Percentiles rank a stretch among this genome's conserved stretches.
Evolutionary conservation across 1,139 yeast genomes (phyloP).

Genomic region (Lipomyces yarrowii): DNA sequence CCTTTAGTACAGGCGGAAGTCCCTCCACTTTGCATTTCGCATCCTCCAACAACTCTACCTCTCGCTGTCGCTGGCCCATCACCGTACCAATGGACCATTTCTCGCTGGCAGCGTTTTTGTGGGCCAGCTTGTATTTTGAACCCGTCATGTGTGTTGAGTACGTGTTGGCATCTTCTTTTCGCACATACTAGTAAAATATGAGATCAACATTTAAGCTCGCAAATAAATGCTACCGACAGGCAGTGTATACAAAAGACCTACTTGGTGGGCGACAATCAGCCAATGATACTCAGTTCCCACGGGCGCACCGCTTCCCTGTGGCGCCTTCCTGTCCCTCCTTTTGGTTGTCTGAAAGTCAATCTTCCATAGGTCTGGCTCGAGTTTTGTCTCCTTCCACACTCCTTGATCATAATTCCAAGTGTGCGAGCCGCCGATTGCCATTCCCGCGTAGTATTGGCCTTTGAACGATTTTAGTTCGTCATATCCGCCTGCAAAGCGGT

Average conservation of each 20-base stretch:
- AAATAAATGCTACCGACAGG: not conserved
- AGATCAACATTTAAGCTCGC: not conserved
- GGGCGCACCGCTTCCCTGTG: not conserved
- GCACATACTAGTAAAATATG: not conserved
- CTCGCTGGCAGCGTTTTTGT: slow-evolving; percentile 4
- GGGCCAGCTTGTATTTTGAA: slow-evolving; percentile 2
- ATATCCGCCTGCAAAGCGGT: not conserved
- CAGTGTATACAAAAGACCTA: not conserved
- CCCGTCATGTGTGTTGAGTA: slow-evolving; percentile 2
- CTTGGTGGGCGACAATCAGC: slow-evolving; percentile 1
- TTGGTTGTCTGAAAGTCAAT: slow-evolving; percentile 2
- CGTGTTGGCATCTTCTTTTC: slow-evolving; percentile 4
- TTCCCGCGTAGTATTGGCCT: slow-evolving; percentile 3
- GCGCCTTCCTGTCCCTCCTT: not conserved
- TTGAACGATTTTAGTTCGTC: not conserved
- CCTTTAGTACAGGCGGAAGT: not conserved
- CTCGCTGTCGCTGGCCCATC: slow-evolving; percentile 6
- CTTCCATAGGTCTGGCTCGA: slow-evolving; percentile 6
- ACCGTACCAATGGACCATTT: slow-evolving; percentile 2
- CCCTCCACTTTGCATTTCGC: slow-evolving; percentile 1
- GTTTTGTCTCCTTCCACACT: slow-evolving; percentile 2
- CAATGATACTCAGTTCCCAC: slow-evolving; percentile 5
- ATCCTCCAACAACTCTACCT: slow-evolving; percentile 2
- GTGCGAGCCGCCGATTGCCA: slow-evolving; percentile 5
- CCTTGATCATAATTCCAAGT: slow-evolving; percentile 4